A percentile compares a stretch with the other conserved stretches of the same genome.
phyloP scores from a whole-genome alignment of 345 rosid genomes.

The Anacardium occidentale region DNA sequence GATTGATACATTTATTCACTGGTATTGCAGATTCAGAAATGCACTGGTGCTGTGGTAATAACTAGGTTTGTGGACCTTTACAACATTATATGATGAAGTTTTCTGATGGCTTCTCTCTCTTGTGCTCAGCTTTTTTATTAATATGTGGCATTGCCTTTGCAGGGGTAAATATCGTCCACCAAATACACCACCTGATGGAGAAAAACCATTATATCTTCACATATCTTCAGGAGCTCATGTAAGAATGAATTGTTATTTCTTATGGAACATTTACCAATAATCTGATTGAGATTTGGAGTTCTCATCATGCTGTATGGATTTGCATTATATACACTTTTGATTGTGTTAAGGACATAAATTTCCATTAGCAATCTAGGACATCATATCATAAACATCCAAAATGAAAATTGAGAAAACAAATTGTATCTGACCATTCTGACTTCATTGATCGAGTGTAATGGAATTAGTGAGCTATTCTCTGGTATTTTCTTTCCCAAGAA shows the following conservation, averaged over 20 bases:
- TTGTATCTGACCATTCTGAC: neutral
- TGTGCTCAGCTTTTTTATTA: neutral
- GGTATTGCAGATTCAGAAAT: conserved; percentile 67
- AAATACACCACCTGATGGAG: conserved; percentile 70
- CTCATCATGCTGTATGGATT: conserved; percentile 1
- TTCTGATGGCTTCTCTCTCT: neutral
- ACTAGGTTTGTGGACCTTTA: conserved; percentile 58
- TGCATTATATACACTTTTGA: neutral
- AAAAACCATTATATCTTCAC: conserved; percentile 89
- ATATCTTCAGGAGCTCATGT: conserved; percentile 85
- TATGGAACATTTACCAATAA: neutral
- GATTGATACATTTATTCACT: conserved; percentile 14
- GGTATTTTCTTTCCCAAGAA: neutral
- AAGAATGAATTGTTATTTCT: conserved; percentile 31
- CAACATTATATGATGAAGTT: conserved; percentile 8
- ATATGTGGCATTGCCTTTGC: conserved; percentile 21
- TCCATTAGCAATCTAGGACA: no score
- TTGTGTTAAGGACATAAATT: neutral
- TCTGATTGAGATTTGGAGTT: conserved; percentile 2
- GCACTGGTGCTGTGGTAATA: conserved; percentile 92
- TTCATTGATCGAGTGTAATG: neutral
- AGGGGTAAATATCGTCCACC: conserved; percentile 90
- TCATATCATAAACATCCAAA: neutral
- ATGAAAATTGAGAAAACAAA: neutral
- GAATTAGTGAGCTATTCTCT: neutral